Conservation (phyloP, 1,284 basidiomycete species). For the Rhodotorula sp. region DNA sequence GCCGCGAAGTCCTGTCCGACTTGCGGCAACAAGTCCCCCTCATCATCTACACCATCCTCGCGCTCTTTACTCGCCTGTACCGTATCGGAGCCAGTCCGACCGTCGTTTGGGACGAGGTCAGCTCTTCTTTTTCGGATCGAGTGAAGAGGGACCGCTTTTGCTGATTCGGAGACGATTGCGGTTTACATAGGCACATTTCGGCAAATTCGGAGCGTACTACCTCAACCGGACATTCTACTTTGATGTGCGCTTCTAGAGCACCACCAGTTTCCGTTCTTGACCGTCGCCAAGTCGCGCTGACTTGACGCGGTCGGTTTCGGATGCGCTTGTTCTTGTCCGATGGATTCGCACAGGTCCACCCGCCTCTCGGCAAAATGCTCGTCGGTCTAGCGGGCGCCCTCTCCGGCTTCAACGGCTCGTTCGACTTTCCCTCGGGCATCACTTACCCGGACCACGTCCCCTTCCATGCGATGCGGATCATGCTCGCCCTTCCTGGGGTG, state of each 20-base stretch:
- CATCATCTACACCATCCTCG: slow-evolving; percentile 83
- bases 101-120: slow-evolving; percentile 92
- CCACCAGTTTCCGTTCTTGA: neutral
- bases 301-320: too few relatives aligned
- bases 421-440: slow-evolving; percentile 92
- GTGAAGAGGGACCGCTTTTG: too few relatives aligned
- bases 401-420: slow-evolving; percentile 85
- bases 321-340: too few relatives aligned
- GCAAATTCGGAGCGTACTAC: slow-evolving; percentile 97
- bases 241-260: slow-evolving; percentile 58
- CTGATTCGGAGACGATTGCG: neutral
- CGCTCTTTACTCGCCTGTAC: slow-evolving; percentile 92
- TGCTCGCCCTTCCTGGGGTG: slow-evolving; percentile 91
- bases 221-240: slow-evolving; percentile 94
- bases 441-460: slow-evolving; percentile 82
- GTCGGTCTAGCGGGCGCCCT: slow-evolving; percentile 89
- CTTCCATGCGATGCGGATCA: slow-evolving; percentile 90
- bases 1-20: slow-evolving; percentile 31
- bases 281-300: neutral
- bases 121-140: slow-evolving; percentile 15
- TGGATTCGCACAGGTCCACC: slow-evolving; percentile 65
- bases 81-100: slow-evolving; percentile 81
- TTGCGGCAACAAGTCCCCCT: slow-evolving; percentile 63
- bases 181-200: slow-evolving; percentile 73
- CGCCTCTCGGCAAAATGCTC: slow-evolving; percentile 97